phyloP scores from a whole-genome alignment of 1,284 basidiomycete genomes.

The Ceraceosorus bombacis region DNA sequence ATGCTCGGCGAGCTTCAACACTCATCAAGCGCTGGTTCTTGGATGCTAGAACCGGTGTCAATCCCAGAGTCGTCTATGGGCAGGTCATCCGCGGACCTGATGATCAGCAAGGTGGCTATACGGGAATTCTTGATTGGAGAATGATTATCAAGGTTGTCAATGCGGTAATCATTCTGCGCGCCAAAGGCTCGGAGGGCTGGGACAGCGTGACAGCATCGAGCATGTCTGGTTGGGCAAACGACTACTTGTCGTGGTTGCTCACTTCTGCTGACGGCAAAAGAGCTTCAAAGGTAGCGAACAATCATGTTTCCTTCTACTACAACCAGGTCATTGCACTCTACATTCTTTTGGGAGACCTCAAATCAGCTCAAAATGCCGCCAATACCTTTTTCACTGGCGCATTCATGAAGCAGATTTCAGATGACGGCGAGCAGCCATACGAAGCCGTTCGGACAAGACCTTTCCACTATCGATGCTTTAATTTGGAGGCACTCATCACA shows the following conservation, averaged over 20 bases:
- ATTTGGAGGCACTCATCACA: constrained; percentile 63
- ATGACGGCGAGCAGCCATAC: constrained; percentile 57
- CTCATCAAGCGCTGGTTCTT: constrained; percentile 61
- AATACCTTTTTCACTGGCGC: constrained; percentile 52
- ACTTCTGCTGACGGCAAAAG: constrained; percentile 54
- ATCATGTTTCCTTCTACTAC: constrained; percentile 55
- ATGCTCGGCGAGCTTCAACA: constrained; percentile 21
- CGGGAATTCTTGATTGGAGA: constrained; percentile 61
- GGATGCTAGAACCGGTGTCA: constrained; percentile 58
- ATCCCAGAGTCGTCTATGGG: constrained; percentile 62
- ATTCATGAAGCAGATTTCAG: constrained; percentile 56
- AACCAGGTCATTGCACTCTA: constrained; percentile 55
- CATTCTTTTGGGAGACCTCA: constrained; percentile 53
- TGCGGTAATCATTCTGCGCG: constrained; percentile 57
- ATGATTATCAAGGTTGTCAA: constrained; percentile 60
- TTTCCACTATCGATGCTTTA: constrained; percentile 62
- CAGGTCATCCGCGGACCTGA: constrained; percentile 64
- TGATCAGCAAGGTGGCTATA: constrained; percentile 50
- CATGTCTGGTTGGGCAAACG: constrained; percentile 55
- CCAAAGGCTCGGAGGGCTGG: constrained; percentile 56
- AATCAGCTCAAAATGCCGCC: constrained; percentile 51
- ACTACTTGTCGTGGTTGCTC: constrained; percentile 59
- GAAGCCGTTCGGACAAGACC: constrained; percentile 59
- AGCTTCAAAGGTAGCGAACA: constrained; percentile 56
- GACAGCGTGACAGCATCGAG: constrained; percentile 55